A percentile compares a stretch with the other conserved stretches of the same genome.
Conservation (phyloP, 164 flowering plant genomes). For the Amborella trichopoda region DNA sequence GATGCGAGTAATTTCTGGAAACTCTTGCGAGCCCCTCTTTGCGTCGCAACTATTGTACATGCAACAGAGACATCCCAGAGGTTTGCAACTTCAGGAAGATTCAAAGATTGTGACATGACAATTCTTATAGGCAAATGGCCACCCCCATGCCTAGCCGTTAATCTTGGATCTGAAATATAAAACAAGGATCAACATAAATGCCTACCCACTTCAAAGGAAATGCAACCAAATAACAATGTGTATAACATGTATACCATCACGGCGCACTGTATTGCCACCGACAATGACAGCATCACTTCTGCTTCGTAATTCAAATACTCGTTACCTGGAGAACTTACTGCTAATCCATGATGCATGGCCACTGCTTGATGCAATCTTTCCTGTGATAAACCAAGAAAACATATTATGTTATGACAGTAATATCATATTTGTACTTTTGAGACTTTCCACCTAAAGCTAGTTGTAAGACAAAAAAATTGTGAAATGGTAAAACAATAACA, state of each 20-base stretch:
- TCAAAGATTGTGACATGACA: conserved; percentile 75
- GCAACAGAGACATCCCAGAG: conserved; percentile 80
- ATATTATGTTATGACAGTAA: too few relatives aligned
- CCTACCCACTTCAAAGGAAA: too few relatives aligned
- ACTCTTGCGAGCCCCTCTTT: conserved; percentile 76
- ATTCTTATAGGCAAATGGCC: conserved; percentile 76
- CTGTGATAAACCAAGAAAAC: conserved; percentile 22
- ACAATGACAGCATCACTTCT: conserved; percentile 91
- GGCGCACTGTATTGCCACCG: conserved; percentile 96
- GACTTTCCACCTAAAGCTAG: too few relatives aligned
- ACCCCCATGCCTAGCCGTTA: conserved; percentile 93
- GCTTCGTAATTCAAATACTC: conserved; percentile 78
- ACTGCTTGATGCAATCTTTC: conserved; percentile 89
- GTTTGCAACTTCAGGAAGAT: conserved; percentile 91
- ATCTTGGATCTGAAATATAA: conserved; percentile 57
- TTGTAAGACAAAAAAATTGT: too few relatives aligned
- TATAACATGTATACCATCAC: conserved; percentile 52
- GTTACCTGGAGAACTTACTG: conserved; percentile 61
- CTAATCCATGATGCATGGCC: conserved; percentile 99
- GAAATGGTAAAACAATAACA: too few relatives aligned
- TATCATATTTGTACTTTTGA: too few relatives aligned
- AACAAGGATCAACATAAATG: not conserved
- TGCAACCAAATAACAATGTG: too few relatives aligned
- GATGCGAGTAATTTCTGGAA: conserved; percentile 89
- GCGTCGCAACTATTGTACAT: conserved; percentile 89